Conservation (phyloP, 176 grass and related monocot species). For the Rhynchospora breviuscula region DNA sequence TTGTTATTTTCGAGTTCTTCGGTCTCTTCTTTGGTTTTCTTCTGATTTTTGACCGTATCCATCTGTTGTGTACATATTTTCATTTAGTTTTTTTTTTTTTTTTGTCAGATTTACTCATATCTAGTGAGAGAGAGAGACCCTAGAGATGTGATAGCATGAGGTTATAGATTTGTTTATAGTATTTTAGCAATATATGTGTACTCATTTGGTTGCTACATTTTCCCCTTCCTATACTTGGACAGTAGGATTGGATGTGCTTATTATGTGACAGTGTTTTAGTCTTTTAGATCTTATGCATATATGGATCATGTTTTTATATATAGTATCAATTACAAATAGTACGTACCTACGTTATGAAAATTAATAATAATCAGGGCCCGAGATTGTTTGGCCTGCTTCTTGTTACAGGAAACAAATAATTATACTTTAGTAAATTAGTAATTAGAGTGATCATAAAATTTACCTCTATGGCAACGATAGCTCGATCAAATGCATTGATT, state of each 20-base stretch:
- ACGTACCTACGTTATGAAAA: neutral
- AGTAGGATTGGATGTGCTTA: neutral
- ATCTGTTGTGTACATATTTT: neutral
- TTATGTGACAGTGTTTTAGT: constrained; percentile 3
- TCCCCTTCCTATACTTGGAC: neutral
- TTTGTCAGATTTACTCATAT: neutral
- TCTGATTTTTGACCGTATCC: neutral
- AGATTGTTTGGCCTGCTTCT: neutral
- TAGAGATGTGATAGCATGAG: neutral
- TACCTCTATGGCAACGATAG: too few relatives aligned
- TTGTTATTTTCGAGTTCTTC: neutral
- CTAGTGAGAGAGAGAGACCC: neutral
- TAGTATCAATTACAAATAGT: neutral
- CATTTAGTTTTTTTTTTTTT: neutral
- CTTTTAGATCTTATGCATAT: neutral
- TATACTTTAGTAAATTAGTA: neutral
- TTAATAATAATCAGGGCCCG: neutral
- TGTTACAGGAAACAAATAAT: neutral
- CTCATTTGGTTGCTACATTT: neutral
- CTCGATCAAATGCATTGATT: neutral
- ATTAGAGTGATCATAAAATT: neutral
- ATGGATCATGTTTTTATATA: neutral
- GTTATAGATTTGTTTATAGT: neutral
- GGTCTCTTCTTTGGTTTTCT: neutral
- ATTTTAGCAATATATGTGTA: neutral